These are phyloP conservation scores for Catunica adiposa DNA, from an alignment of 2,329 filamentous ascomycete genomes.

Conservation along the genomic window DNA sequence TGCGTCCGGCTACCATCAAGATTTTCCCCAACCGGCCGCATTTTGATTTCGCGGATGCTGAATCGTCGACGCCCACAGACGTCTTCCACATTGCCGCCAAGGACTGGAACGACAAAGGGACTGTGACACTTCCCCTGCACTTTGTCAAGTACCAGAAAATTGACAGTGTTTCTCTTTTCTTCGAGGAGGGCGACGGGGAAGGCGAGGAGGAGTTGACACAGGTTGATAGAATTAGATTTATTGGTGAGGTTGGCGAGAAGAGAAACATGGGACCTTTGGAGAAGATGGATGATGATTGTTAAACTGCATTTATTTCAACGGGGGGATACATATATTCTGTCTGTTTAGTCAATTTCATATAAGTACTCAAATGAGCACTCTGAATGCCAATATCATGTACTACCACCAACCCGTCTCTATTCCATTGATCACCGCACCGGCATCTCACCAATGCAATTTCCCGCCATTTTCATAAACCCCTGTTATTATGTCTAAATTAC, in stretches of 20 bases:
- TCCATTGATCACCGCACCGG: too few relatives aligned
- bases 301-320: too few relatives aligned
- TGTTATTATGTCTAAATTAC: not conserved
- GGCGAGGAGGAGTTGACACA: slow-evolving; percentile 68
- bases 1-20: slow-evolving; percentile 68
- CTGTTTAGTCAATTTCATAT: too few relatives aligned
- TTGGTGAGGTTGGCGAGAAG: slow-evolving; percentile 85
- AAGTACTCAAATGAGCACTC: too few relatives aligned
- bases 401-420: too few relatives aligned
- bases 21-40: slow-evolving; percentile 81
- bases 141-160: slow-evolving; percentile 98
- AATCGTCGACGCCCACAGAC: slow-evolving; percentile 69
- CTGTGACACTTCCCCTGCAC: slow-evolving; percentile 55
- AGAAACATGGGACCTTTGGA: slow-evolving; percentile 85
- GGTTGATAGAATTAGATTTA: slow-evolving; percentile 59
- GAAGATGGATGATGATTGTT: slow-evolving; percentile 75
- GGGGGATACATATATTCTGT: too few relatives aligned
- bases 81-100: slow-evolving; percentile 53
- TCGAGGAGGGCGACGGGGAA: slow-evolving; percentile 58
- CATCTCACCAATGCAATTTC: too few relatives aligned
- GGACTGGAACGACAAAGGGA: slow-evolving; percentile 72
- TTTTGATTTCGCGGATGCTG: slow-evolving; percentile 87
- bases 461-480: not conserved
- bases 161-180: slow-evolving; percentile 69
- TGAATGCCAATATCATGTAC: too few relatives aligned